phyloP scores from a whole-genome alignment of 1,284 basidiomycete species.

The Cystobasidiaceae sp. region DNA sequence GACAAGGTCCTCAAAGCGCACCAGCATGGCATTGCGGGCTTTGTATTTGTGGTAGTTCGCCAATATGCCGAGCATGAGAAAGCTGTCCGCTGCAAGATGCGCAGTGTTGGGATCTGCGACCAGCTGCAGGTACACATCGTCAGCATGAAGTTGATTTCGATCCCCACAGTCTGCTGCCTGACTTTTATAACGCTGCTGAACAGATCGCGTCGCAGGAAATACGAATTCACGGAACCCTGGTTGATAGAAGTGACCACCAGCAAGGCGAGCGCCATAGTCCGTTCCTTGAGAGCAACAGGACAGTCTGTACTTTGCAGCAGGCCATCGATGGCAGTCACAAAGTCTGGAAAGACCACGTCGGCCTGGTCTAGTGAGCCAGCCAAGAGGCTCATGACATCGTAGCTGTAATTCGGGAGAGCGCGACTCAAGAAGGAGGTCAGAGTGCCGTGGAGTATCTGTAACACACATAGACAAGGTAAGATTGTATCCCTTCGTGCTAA shows the following conservation, averaged over 20 bases:
- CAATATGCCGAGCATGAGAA: slow-evolving; percentile 41
- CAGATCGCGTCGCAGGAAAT: slow-evolving; percentile 44
- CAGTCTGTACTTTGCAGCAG: slow-evolving; percentile 34
- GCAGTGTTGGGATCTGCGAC: slow-evolving; percentile 32
- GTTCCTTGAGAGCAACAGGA: slow-evolving; percentile 36
- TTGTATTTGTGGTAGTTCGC: slow-evolving; percentile 42
- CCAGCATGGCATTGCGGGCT: slow-evolving; percentile 41
- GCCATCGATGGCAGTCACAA: slow-evolving; percentile 40
- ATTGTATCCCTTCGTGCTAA: background rate
- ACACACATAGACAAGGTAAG: background rate
- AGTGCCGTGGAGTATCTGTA: slow-evolving; percentile 36
- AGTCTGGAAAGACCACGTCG: slow-evolving; percentile 40
- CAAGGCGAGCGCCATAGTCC: slow-evolving; percentile 40
- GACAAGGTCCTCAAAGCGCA: slow-evolving; percentile 44
- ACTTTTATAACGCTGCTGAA: slow-evolving; percentile 40
- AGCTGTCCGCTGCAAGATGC: slow-evolving; percentile 31
- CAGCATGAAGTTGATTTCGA: background rate
- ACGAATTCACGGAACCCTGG: slow-evolving; percentile 40
- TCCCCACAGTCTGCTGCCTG: slow-evolving; percentile 6
- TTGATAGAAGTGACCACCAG: slow-evolving; percentile 38
- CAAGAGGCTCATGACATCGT: slow-evolving; percentile 38
- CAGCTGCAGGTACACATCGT: slow-evolving; percentile 30
- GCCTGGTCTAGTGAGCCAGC: slow-evolving; percentile 39
- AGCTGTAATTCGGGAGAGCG: slow-evolving; percentile 34
- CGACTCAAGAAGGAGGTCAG: slow-evolving; percentile 32